Evolutionary conservation across 2,329 filamentous ascomycete genomes (phyloP), one percentile per base, ranked within the genome.

Genomic region (Stagonosporopsis cucurbitacearum): DNA sequence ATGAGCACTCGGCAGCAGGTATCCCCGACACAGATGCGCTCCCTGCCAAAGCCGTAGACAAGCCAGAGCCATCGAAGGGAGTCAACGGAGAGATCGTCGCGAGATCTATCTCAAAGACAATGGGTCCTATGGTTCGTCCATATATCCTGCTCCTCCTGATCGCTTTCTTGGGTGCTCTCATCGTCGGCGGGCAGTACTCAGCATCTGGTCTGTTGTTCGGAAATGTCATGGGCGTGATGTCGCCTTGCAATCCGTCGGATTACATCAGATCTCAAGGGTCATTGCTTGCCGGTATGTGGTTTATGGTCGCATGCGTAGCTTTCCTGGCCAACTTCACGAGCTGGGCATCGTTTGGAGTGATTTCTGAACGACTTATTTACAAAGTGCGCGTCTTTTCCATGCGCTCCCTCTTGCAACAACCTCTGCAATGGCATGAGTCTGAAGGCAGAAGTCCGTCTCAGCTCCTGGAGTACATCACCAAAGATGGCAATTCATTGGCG

Each of bases 401-500:
- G 68, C 82, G 86, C 2, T 85, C 87, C 0, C 74, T 91, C 1
- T 82, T 90, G 46, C 79, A 85, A 55, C 88, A 90, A 72, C 85
- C 87, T 58, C 76, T 89, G 43, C 81, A 88, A 56, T 92, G 88
- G 88, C 88, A 91, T 65, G 85, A 90, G 67, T 86, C 86, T 0
- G 80, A 84, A 20, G 82, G 81, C 4, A 82, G 88, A 22, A 87
- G 82, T 1, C 86, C 89, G 0, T 81, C 85, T 0, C 75, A 81
- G 11, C 78, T 92, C 5, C 78, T 91, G 2, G 86, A 85, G 0
- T 83, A 87, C 61, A 88, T 92, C 59, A 91, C 87, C 3, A 85
- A 83, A 40, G 89, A 92, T 65, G 84, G 86, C 1, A 86, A 85
- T 22, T 83, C 87, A 0, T 75, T 92, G 19, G 86, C 85, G 37